Base-by-base conservation (phyloP, 768 basidiomycete species). In the Phlebiopsis gigantea region DNA sequence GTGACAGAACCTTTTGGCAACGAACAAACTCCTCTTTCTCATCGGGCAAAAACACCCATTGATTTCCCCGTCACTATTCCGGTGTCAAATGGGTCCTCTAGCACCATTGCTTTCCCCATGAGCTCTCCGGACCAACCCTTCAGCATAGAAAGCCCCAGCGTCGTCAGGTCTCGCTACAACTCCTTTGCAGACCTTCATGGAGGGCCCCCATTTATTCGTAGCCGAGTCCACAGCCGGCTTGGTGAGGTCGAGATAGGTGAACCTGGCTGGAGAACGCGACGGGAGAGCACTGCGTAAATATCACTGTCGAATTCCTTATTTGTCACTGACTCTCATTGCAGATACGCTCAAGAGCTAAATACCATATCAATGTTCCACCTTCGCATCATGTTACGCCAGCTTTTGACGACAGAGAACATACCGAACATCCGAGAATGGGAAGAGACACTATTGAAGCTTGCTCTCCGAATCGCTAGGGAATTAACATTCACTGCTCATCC, bases 381-480 rank as follows among this genome's bases (percentile, higher is more conserved):
- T 49, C 88, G 91, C 42, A 79, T 85, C 57, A 94, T 98, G 87
- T 76, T 99, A 14, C 82, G 86, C 5, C 97, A 99, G 72, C 89
- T 93, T 79, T 79, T 98, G 22, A 84, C 81, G 2, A 84, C 82
- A 30, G 93, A 93, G 65, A 73, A 81, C 43, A 87, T 99, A 26
- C 88, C 93, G 2, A 86, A 95, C 60, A 70, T 89, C 47, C 78
- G 75, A 55, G 88, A 94, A 62, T 99, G 97, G 97, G 91, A 94
- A 68, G 85, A 87, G 55, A 85, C 84, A 0, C 75, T 99, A 9
- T 77, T 93, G 47, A 84, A 79, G 62, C 76, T 98, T 17, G 85
- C 95, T 1, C 81, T 98, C 46, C 84, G 88, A 41, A 90, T 96
- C 44, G 91, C 94, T 2, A 83, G 85, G 21, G 90, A 92, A 55